phyloP scores from a whole-genome alignment of 345 rosid species.

The Viola odorata region DNA sequence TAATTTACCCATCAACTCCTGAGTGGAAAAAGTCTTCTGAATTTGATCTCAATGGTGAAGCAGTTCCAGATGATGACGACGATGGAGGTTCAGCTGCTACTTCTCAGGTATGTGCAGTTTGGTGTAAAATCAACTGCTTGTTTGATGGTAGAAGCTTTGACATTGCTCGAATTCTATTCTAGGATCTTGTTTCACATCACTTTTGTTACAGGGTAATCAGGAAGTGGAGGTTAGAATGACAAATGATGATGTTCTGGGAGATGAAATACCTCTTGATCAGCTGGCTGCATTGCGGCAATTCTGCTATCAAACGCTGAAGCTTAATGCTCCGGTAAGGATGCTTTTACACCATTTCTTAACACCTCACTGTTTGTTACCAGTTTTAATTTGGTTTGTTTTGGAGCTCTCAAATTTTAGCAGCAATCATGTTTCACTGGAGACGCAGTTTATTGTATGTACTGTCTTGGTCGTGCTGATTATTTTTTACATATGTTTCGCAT shows the following conservation, averaged over 20 bases:
- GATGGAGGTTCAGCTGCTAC: slow-evolving; percentile 49
- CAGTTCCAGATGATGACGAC: slow-evolving; percentile 61
- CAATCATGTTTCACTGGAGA: too few relatives aligned
- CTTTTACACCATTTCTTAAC: slow-evolving; percentile 4
- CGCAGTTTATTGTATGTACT: neutral
- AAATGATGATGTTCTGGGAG: slow-evolving; percentile 93
- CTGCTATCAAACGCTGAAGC: slow-evolving; percentile 65
- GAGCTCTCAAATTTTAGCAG: neutral
- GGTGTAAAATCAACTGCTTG: slow-evolving; percentile 5
- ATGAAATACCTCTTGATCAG: slow-evolving; percentile 89
- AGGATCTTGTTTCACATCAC: neutral
- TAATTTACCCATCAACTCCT: slow-evolving; percentile 76
- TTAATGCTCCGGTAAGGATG: slow-evolving; percentile 52
- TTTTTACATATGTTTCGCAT: neutral
- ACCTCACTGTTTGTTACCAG: slow-evolving; percentile 2
- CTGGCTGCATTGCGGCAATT: slow-evolving; percentile 45
- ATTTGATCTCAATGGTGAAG: slow-evolving; percentile 98
- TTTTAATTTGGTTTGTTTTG: neutral
- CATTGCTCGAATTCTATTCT: neutral
- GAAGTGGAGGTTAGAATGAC: slow-evolving; percentile 57
- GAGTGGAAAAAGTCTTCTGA: slow-evolving; percentile 97
- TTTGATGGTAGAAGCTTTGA: neutral
- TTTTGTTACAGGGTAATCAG: slow-evolving; percentile 50
- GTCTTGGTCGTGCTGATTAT: neutral
- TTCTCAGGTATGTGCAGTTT: slow-evolving; percentile 35